Base-by-base conservation (phyloP, 495 filamentous ascomycete genomes). In the Penicillium antarcticum region DNA sequence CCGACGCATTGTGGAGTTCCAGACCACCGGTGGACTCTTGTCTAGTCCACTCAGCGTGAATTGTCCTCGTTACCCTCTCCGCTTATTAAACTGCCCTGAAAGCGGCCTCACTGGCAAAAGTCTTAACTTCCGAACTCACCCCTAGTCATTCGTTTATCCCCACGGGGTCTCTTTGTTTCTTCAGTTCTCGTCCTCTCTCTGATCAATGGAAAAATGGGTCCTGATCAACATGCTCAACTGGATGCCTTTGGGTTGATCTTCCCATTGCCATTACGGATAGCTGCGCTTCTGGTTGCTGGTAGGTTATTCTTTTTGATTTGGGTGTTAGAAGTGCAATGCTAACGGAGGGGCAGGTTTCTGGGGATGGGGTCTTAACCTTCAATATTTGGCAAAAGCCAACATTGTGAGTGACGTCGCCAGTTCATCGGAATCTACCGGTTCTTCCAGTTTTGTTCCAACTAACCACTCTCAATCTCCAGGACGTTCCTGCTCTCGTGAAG, bases 361-460 rank as follows among this genome's bases (percentile, higher is more conserved):
- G 91, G 89, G 86, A 58, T 96, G 90, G 90, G 91, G 84, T 44
- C 58, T 86, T 49, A 95, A 94, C 71, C 80, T 96, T 17, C 89
- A 96, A 44, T 91, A 87, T 68, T 80, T 96, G 33, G 74, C 81
- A 57, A 67, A 82, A 47, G 69, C 80, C 54, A 84, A 84, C 62
- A 92, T 96, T 72, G 86, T 87, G 66, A 51, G 80, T 67, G 50
- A 40, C 42, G 45, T 48, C 24, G 37, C 17, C 14, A 39, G 14
- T 14, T 13, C 35, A 23, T 43, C 17, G 5, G 12, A 40, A 38
- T 11, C 37, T 16, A 55, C 31, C 17, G 16, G 42, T 35, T 16
- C 29, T 37, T 8, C 26, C 21, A 50, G 6, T 18, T n/a, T 17
- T 51, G 19, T 18, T 38, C 14, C 2, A 26, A 39, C 52, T 54